Conservation (phyloP, 352 stramenopile species). For the Phytophthora vignae region DNA sequence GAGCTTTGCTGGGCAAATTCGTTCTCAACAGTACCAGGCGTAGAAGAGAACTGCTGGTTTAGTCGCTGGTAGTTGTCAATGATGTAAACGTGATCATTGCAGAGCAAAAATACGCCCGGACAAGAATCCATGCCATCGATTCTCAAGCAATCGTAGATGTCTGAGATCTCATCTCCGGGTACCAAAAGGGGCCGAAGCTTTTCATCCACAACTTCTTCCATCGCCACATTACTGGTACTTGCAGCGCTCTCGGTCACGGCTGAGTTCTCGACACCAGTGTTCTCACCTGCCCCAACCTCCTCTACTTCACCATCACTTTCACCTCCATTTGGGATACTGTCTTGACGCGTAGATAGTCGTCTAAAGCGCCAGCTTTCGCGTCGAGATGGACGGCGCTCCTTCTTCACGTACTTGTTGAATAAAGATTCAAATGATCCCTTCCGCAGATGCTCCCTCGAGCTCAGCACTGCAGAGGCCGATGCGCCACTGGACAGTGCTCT, state of each 20-base stretch:
- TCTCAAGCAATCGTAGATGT: conserved; percentile 75
- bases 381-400: conserved; percentile 17
- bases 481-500: conserved; percentile 13
- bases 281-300: conserved; percentile 22
- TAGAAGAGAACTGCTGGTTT: conserved; percentile 15
- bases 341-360: conserved; percentile 27
- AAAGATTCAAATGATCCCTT: conserved; percentile 41
- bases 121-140: conserved; percentile 85
- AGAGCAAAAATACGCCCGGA: conserved; percentile 73
- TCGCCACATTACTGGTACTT: neutral
- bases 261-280: conserved; percentile 15
- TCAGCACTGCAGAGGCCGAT: conserved; percentile 30
- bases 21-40: conserved; percentile 12
- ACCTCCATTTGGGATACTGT: conserved; percentile 17
- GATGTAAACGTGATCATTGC: conserved; percentile 76
- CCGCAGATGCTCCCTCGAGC: conserved; percentile 19
- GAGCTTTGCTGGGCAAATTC: conserved; percentile 18
- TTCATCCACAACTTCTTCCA: conserved; percentile 62
- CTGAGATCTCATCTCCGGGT: conserved; percentile 68
- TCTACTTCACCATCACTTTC: conserved; percentile 19
- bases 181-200: conserved; percentile 74
- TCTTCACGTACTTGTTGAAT: conserved; percentile 40
- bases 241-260: conserved; percentile 15
- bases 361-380: conserved; percentile 33
- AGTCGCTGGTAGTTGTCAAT: conserved; percentile 78